Evolutionary conservation across 1,139 yeast species (phyloP).

Genomic region (Sugiyamaella japonica): DNA sequence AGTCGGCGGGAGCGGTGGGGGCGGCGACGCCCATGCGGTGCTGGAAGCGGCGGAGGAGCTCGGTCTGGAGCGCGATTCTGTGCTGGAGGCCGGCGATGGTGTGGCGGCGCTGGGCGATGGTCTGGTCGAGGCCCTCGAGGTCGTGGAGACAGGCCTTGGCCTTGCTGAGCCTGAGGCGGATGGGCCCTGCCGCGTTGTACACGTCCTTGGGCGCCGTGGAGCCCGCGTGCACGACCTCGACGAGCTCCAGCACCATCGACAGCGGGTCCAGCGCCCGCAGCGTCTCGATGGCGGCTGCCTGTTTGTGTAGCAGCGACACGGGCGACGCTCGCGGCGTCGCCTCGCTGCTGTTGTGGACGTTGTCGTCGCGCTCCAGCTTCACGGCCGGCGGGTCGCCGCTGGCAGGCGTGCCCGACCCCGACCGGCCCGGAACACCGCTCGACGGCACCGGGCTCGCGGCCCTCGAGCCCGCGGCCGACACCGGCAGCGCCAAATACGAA

Average conservation of each 20-base stretch:
- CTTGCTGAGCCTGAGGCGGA: constrained; percentile 29
- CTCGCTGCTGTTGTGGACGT: no score
- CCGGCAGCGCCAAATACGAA: constrained; percentile 20
- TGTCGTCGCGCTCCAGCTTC: constrained; percentile 11
- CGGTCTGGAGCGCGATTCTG: constrained; percentile 17
- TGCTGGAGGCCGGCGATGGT: constrained; percentile 11
- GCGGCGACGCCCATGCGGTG: constrained; percentile 10
- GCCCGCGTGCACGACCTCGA: constrained; percentile 29
- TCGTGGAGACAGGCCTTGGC: constrained; percentile 26
- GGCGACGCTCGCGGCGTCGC: background rate
- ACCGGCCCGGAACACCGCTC: background rate
- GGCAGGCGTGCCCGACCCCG: background rate
- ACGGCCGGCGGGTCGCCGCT: background rate
- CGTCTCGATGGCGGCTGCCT: constrained; percentile 19
- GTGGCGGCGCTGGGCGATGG: constrained; percentile 23
- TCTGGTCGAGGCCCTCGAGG: constrained; percentile 28
- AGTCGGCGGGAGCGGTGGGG: background rate
- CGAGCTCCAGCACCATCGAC: constrained; percentile 30
- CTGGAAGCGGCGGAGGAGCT: constrained; percentile 8
- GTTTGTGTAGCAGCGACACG: constrained; percentile 3
- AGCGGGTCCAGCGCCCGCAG: constrained; percentile 30
- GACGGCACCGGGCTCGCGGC: constrained; percentile 19
- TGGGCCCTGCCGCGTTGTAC: constrained; percentile 34
- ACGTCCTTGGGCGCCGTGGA: constrained; percentile 30
- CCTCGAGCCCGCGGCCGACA: constrained; percentile 13